Evolutionary conservation across 257 asterid genomes (phyloP).

Genomic region (Nicotiana noctiflora): DNA sequence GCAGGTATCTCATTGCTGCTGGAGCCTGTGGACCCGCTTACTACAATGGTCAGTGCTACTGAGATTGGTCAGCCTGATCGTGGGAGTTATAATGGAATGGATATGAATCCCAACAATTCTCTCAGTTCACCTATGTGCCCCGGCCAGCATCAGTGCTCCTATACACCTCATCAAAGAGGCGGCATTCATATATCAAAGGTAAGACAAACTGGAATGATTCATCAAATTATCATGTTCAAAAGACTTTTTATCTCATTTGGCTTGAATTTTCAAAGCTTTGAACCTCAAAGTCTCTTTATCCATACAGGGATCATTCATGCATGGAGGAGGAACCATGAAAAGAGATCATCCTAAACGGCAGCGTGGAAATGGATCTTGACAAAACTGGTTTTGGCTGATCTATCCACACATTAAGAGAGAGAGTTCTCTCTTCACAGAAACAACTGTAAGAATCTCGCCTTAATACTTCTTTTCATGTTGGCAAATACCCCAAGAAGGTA

Average conservation of each 20-base stretch:
- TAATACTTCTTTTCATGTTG: neutral
- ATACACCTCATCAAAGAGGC: constrained; percentile 14
- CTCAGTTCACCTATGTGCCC: constrained; percentile 25
- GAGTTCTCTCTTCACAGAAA: neutral
- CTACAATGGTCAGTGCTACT: constrained; percentile 40
- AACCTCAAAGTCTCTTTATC: neutral
- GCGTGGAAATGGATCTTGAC: constrained; percentile 19
- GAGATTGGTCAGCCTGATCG: constrained; percentile 21
- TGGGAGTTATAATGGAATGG: constrained; percentile 1
- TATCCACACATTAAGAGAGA: neutral
- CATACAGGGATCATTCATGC: neutral
- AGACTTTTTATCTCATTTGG: neutral
- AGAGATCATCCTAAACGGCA: constrained; percentile 18
- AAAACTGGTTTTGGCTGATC: neutral
- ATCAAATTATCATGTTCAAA: constrained; percentile 7
- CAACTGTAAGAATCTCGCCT: neutral
- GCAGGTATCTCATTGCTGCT: constrained; percentile 34
- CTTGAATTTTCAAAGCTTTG: constrained; percentile 4
- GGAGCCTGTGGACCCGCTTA: constrained; percentile 30
- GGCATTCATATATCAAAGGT: neutral
- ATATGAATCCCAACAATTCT: constrained; percentile 20
- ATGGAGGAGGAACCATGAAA: constrained; percentile 4
- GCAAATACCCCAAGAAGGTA: neutral
- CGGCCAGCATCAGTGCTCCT: constrained; percentile 5
- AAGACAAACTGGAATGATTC: neutral